Conservation (phyloP, 306 rosid genomes). For the Vachellia pachyceras region DNA sequence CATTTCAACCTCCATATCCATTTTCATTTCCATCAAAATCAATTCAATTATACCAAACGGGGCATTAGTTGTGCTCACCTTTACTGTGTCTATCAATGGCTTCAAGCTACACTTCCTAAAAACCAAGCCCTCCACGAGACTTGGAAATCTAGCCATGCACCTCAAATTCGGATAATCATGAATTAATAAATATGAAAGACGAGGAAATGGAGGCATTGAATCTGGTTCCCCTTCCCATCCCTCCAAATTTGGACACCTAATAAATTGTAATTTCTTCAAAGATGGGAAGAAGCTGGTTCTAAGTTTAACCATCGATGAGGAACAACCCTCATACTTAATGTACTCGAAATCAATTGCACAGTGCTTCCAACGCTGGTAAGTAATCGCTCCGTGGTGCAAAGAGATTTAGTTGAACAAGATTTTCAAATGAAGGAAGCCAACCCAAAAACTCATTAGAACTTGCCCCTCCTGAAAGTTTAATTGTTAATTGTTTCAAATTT, state of each 20-base stretch:
- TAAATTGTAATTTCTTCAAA: background rate
- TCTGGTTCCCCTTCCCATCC: slow-evolving; percentile 15
- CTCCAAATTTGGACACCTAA: slow-evolving; percentile 21
- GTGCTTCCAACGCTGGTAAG: background rate
- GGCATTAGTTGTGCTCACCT: background rate
- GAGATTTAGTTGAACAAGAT: background rate
- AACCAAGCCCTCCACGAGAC: background rate
- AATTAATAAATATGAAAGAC: slow-evolving; percentile 7
- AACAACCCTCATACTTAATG: background rate
- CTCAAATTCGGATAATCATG: background rate
- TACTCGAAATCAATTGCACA: background rate
- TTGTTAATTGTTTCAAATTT: background rate
- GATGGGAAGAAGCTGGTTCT: background rate
- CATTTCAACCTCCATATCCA: too few relatives aligned
- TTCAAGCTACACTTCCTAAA: background rate
- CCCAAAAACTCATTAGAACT: background rate
- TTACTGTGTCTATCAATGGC: background rate
- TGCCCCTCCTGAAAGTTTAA: background rate
- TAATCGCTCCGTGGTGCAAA: background rate
- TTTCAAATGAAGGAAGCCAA: background rate
- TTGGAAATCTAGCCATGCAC: background rate
- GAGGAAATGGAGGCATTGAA: slow-evolving; percentile 8
- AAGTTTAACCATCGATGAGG: background rate
- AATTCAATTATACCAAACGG: too few relatives aligned
- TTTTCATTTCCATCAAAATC: too few relatives aligned